Evolutionary conservation across 805 yeast species (phyloP), one percentile per base, ranked within the genome.

Genomic region (Lipomyces oligophaga): DNA sequence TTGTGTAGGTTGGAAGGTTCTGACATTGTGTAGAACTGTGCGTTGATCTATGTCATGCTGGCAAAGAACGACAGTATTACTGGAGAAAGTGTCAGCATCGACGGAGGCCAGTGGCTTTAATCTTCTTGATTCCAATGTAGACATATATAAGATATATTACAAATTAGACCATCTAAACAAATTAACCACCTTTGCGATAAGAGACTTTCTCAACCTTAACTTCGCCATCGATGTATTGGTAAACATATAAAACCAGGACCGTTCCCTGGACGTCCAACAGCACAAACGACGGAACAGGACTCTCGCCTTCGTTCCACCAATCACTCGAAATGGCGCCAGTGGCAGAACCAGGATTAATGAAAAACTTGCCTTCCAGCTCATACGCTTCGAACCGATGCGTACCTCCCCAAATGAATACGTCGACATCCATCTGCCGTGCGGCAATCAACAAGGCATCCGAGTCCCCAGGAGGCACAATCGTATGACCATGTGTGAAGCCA

Each of bases 331-430:
- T 79, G 0, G 97, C 96, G 21, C 98, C 98, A 0, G 97, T 89
- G 34, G 95, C 95, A 62, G 95, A 83, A 0, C 98, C 98, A 0
- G 98, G 97, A 63, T 86, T 90, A n/a, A 93, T 76, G 61, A 93
- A 93, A 64, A 89, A 86, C 66, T 85, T 86, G 19, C 94, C 95
- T 55, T 88, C 97, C 47, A 89, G 69, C 7, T 93, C 85, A 61
- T 88, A 90, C 0, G 97, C 96, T 62, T 90, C 97, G 3, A 87
- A 94, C 55, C 80, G 78, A 63, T 87, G 95, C 1, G 95, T 83
- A 0, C 96, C 95, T 11, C 97, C 97, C 84, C 93, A 87, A 11
- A 93, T 72, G 55, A 93, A 70, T 4, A 93, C 77, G 65, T 93
- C 97, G 32, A 85, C 97, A 63, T 89, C 94, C 73, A 89, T 74